Percentiles rank a stretch among this genome's conserved stretches.
Evolutionary conservation across 495 filamentous ascomycete genomes (phyloP).

Genomic region (Penicillium mononematosum): DNA sequence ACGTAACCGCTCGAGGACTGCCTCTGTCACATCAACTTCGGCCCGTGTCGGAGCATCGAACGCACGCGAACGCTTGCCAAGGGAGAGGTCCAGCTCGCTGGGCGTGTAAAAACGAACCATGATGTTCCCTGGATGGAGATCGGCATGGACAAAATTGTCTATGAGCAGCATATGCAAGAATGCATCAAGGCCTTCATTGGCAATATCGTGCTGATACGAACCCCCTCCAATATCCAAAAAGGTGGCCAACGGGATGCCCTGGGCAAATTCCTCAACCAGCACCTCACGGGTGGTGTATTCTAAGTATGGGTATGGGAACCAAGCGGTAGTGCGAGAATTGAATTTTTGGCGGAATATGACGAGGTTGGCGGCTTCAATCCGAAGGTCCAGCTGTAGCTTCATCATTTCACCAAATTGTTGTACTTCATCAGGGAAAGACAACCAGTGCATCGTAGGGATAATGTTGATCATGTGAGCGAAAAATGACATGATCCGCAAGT

Average conservation of each 20-base stretch:
- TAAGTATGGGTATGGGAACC: constrained; percentile 91
- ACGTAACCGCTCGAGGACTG: constrained; percentile 74
- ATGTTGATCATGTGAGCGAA: constrained; percentile 83
- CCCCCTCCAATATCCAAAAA: constrained; percentile 92
- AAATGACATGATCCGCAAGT: constrained; percentile 90
- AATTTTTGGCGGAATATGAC: constrained; percentile 89
- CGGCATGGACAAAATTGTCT: constrained; percentile 98
- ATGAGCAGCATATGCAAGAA: constrained; percentile 97
- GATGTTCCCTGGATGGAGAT: constrained; percentile 97
- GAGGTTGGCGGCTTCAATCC: constrained; percentile 92
- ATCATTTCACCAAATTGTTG: constrained; percentile 97
- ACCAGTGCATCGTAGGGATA: constrained; percentile 95
- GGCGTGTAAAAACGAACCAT: constrained; percentile 99
- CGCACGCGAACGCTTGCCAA: constrained; percentile 51
- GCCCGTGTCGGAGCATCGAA: constrained; percentile 50
- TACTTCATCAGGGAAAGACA: constrained; percentile 94
- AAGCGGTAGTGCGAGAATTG: constrained; percentile 82
- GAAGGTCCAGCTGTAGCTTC: constrained; percentile 89
- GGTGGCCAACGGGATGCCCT: constrained; percentile 85
- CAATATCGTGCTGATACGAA: constrained; percentile 89
- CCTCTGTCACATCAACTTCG: constrained; percentile 77
- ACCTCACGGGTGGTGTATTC: constrained; percentile 91
- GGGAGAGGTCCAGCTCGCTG: constrained; percentile 62
- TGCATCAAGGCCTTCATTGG: constrained; percentile 94
- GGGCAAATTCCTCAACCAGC: constrained; percentile 92